Percentiles rank a stretch among this genome's conserved stretches.
These are phyloP conservation scores for Vicia sativa DNA, from an alignment of 306 rosid species.

Conservation along the genomic window DNA sequence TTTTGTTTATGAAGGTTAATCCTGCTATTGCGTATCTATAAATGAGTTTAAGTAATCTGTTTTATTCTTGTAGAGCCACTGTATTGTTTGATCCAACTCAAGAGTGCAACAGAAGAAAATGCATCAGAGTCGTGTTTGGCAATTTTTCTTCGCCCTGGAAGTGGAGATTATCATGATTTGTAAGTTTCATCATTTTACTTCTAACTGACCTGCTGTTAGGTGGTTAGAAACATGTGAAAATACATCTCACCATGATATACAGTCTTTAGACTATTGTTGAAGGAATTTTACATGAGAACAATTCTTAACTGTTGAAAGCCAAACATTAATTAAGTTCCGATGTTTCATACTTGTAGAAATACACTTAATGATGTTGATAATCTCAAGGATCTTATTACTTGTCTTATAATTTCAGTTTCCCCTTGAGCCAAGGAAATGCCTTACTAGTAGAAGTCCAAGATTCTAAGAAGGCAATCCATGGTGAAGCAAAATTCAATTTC, in stretches of 20 bases:
- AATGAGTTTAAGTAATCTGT: slow-evolving; percentile 23
- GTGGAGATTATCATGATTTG: slow-evolving; percentile 88
- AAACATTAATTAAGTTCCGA: slow-evolving; percentile 8
- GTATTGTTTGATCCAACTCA: slow-evolving; percentile 75
- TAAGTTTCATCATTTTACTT: slow-evolving; percentile 56
- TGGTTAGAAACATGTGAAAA: slow-evolving; percentile 22
- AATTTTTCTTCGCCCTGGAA: slow-evolving; percentile 68
- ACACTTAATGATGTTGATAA: background rate
- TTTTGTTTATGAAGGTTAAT: slow-evolving; percentile 6
- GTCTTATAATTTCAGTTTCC: slow-evolving; percentile 68
- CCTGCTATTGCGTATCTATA: slow-evolving; percentile 15
- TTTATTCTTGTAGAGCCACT: slow-evolving; percentile 69
- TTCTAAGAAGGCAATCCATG: slow-evolving; percentile 63
- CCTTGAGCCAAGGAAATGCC: slow-evolving; percentile 87
- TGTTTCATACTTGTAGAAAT: slow-evolving; percentile 36
- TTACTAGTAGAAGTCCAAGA: slow-evolving; percentile 83
- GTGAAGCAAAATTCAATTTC: slow-evolving; percentile 77
- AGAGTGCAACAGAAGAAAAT: slow-evolving; percentile 74
- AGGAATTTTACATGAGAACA: slow-evolving; percentile 9
- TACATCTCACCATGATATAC: slow-evolving; percentile 21
- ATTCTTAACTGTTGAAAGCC: slow-evolving; percentile 24
- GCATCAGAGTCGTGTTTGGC: slow-evolving; percentile 62
- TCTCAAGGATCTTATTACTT: slow-evolving; percentile 29
- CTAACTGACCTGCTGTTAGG: slow-evolving; percentile 28
- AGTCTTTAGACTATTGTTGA: background rate